These are phyloP conservation scores for Aegle marmelos DNA, from an alignment of 345 rosid genomes.

Conservation along the genomic window DNA sequence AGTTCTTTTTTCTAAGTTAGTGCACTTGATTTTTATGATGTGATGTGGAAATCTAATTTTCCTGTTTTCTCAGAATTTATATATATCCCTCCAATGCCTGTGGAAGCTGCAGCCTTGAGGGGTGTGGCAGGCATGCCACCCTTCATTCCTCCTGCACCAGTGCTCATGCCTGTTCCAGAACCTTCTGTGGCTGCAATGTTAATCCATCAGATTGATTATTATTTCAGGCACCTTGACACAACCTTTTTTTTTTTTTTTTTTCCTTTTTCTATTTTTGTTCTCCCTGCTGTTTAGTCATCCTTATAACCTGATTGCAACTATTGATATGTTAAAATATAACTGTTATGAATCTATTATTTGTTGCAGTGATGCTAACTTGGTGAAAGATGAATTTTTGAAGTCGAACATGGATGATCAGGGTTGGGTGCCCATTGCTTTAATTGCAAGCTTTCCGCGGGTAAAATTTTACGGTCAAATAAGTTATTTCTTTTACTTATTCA, in stretches of 20 bases:
- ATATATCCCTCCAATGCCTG: conserved; percentile 26
- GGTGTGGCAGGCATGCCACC: conserved; percentile 38
- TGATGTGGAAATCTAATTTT: neutral
- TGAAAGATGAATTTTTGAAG: conserved; percentile 45
- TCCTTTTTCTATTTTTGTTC: too few relatives aligned
- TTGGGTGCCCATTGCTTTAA: conserved; percentile 49
- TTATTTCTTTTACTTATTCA: neutral
- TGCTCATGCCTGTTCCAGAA: conserved; percentile 36
- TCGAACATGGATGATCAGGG: conserved; percentile 55
- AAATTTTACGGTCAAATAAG: conserved; percentile 16
- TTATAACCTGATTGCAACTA: neutral
- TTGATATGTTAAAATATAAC: neutral
- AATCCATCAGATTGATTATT: conserved; percentile 57
- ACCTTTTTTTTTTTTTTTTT: neutral
- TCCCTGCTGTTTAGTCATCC: neutral
- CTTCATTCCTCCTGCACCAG: conserved; percentile 28
- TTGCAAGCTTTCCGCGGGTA: conserved; percentile 55
- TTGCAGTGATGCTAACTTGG: conserved; percentile 54
- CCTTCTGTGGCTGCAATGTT: conserved; percentile 29
- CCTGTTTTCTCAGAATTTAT: conserved; percentile 31
- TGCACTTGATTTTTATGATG: neutral
- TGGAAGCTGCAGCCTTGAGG: conserved; percentile 38
- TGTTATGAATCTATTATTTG: conserved; percentile 8
- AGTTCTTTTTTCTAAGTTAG: conserved; percentile 1
- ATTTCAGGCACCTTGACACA: conserved; percentile 49